Evolutionary conservation across 2,329 filamentous ascomycete species (phyloP).

Genomic region (Gnomoniopsis sp.): DNA sequence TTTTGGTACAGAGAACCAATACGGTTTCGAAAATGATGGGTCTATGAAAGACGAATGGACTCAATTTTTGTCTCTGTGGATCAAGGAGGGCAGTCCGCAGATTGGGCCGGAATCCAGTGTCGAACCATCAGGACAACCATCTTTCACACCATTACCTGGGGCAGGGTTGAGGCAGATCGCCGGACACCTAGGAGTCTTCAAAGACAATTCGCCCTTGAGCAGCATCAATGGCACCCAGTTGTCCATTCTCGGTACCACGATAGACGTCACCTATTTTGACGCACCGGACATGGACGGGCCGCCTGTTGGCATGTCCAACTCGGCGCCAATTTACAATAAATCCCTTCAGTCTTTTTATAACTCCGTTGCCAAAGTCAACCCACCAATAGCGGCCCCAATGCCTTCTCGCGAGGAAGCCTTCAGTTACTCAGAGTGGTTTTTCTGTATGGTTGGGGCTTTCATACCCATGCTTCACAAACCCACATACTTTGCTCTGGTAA

Average conservation of each 20-base stretch:
- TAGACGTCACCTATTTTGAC: slow-evolving; percentile 73
- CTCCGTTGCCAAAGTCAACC: slow-evolving; percentile 59
- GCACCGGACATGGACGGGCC: slow-evolving; percentile 64
- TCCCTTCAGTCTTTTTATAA: slow-evolving; percentile 69
- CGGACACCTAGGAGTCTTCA: slow-evolving; percentile 63
- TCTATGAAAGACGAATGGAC: slow-evolving; percentile 32
- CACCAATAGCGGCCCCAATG: slow-evolving; percentile 53
- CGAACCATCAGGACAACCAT: neutral
- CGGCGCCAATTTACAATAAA: slow-evolving; percentile 60
- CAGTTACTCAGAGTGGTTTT: slow-evolving; percentile 72
- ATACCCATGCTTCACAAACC: slow-evolving; percentile 75
- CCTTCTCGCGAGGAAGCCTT: slow-evolving; percentile 64
- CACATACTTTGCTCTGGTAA: slow-evolving; percentile 65
- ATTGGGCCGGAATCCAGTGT: slow-evolving; percentile 17
- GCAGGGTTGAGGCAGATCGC: slow-evolving; percentile 44
- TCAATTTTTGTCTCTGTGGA: slow-evolving; percentile 33
- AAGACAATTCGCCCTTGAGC: slow-evolving; percentile 63
- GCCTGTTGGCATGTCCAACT: slow-evolving; percentile 36
- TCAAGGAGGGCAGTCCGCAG: slow-evolving; percentile 31
- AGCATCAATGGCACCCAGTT: slow-evolving; percentile 73
- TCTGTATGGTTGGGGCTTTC: slow-evolving; percentile 68
- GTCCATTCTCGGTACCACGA: slow-evolving; percentile 75
- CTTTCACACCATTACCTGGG: slow-evolving; percentile 18
- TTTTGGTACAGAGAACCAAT: slow-evolving; percentile 25
- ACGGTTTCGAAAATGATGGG: slow-evolving; percentile 27